Evolutionary conservation across 139 green algal species (phyloP), one percentile per base, ranked within the genome.

Genomic region (Chlorella sp.): DNA sequence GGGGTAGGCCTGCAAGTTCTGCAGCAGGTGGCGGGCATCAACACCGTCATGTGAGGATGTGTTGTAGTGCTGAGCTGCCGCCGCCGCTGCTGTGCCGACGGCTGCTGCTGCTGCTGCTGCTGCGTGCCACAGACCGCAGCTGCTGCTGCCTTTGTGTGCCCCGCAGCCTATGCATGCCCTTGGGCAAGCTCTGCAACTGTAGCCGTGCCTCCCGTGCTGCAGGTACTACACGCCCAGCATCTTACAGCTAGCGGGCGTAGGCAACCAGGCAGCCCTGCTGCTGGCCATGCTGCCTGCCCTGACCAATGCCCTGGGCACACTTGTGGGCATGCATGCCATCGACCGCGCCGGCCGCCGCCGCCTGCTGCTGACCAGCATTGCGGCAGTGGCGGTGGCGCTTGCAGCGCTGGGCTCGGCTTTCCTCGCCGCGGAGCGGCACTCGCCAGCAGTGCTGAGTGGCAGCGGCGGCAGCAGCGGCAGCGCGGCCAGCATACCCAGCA

Each of bases 11-110:
- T 96, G 51, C 93, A 96, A 78, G 85, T 95, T 1, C 82, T 96
- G 64, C 94, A 97, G 87, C 94, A 97, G 82, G 80, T 95, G 25
- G 83, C 69, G 2, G 94, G 91, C n/a, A 97, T 97, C 87, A 96
- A 96, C 85, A 96, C 94, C 0, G 90, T 96, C 41, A 95, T 95
- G 92, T 88, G 71, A 68, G 78, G 11, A n/a, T n/a, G n/a, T n/a
- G n/a, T n/a, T n/a, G n/a, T n/a, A n/a, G n/a, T n/a, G n/a, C n/a
- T n/a, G n/a, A n/a, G 44, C 44, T 51, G 44, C 44, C 9, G 44
- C 44, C 9, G 44, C 44, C 9, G 44, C 44, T 51, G 7, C 44
- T 51, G 6, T n/a, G n/a, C n/a, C n/a, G n/a, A n/a, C n/a, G n/a
- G 44, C 44, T 51, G 44, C 44, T 51, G 44, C 44, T 51, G 44